A percentile compares a stretch with the other conserved stretches of the same genome.
These are phyloP conservation scores for Jimgerdemannia flammicorona DNA, from an alignment of 192 early-diverging fungal genomes.

Conservation along the genomic window DNA sequence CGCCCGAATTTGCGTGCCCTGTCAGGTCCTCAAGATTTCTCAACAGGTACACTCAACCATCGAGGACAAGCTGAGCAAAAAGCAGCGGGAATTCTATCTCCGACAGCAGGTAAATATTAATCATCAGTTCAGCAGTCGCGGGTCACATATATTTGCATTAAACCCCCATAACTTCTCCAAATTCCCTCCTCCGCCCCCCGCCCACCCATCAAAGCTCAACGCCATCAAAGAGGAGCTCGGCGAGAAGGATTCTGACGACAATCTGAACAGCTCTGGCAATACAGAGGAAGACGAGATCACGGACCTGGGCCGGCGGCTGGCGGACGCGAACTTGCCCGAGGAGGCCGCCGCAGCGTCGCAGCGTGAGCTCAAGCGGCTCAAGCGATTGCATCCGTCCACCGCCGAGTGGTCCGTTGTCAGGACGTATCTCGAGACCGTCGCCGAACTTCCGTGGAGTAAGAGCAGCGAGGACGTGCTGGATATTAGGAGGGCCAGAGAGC, in stretches of 20 bases:
- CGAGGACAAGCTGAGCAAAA: constrained; percentile 71
- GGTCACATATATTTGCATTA: too few relatives aligned
- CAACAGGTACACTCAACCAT: constrained; percentile 69
- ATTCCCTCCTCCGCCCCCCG: background rate
- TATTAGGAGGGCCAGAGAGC: constrained; percentile 56
- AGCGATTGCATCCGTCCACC: constrained; percentile 65
- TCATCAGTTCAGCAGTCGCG: background rate
- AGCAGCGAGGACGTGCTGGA: constrained; percentile 59
- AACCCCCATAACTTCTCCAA: too few relatives aligned
- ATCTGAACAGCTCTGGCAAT: background rate
- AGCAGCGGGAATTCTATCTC: constrained; percentile 78
- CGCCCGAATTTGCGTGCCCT: too few relatives aligned
- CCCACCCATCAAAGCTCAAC: constrained; percentile 43
- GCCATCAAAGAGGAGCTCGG: constrained; percentile 82
- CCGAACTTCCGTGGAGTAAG: constrained; percentile 74
- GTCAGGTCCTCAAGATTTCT: constrained; percentile 72
- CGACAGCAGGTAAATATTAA: constrained; percentile 59
- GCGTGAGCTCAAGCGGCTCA: constrained; percentile 65
- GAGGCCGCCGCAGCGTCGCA: constrained; percentile 53
- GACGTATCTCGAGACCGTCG: constrained; percentile 75
- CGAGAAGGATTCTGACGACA: constrained; percentile 45
- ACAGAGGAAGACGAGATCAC: constrained; percentile 65
- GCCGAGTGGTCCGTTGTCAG: constrained; percentile 76
- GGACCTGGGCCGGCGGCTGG: constrained; percentile 50
- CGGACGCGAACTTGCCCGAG: constrained; percentile 56